These are phyloP conservation scores for Alternaria triticina DNA, from an alignment of 2,329 filamentous ascomycete genomes.

Conservation along the genomic window DNA sequence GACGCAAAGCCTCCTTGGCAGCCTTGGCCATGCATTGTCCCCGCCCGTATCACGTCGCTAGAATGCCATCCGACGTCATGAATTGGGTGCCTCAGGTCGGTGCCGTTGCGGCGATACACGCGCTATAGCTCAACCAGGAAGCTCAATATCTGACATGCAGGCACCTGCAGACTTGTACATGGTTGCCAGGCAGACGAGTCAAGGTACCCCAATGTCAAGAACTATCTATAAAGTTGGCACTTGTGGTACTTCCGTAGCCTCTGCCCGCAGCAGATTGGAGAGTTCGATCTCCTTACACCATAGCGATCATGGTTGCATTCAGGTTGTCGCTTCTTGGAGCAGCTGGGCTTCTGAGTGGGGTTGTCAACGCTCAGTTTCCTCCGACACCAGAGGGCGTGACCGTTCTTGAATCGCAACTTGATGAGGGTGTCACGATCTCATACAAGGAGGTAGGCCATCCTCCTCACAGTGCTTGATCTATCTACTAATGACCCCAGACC, in stretches of 20 bases:
- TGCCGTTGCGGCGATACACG: conserved; percentile 13
- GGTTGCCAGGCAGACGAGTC: not conserved
- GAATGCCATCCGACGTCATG: conserved; percentile 24
- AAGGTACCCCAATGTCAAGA: not conserved
- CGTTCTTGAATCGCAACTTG: conserved; percentile 48
- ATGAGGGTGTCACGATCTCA: conserved; percentile 50
- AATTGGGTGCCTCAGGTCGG: conserved; percentile 8
- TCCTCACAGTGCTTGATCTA: not conserved
- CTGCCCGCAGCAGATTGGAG: not conserved
- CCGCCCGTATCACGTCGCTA: conserved; percentile 17
- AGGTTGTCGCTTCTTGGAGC: conserved; percentile 17
- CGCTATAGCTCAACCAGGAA: conserved; percentile 34
- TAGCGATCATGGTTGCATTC: conserved; percentile 13
- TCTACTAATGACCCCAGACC: conserved; percentile 24
- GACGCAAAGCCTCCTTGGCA: conserved; percentile 20
- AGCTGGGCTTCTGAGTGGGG: conserved; percentile 18
- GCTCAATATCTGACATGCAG: conserved; percentile 19
- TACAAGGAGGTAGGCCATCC: conserved; percentile 52
- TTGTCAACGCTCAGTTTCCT: conserved; percentile 47
- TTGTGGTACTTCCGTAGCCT: not conserved
- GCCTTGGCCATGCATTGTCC: conserved; percentile 29
- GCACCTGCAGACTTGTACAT: not conserved
- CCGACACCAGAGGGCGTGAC: conserved; percentile 47
- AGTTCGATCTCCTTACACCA: not conserved
- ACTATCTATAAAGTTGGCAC: not conserved